A percentile compares a stretch with the other conserved stretches of the same genome.
phyloP scores from a whole-genome alignment of 768 basidiomycete species.

The Postia placenta region DNA sequence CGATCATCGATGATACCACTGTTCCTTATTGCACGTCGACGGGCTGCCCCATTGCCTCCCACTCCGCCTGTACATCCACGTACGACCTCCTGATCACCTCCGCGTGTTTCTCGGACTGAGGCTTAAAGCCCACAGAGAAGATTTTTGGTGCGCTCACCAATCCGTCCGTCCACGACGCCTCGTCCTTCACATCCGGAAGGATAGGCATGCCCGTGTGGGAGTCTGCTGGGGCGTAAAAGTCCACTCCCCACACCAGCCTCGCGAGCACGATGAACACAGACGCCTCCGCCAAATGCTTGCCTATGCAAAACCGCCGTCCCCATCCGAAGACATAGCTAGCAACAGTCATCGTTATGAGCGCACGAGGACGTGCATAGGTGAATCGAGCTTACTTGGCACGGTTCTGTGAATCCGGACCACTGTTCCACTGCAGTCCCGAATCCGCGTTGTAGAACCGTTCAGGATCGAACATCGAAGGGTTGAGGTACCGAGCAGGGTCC shows the following conservation, averaged over 20 bases:
- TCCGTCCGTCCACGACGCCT: not conserved
- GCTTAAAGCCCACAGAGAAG: not conserved
- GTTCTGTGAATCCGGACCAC: slow-evolving; percentile 6
- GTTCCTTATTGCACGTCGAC: slow-evolving; percentile 1
- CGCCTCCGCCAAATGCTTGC: slow-evolving; percentile 12
- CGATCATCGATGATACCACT: too few relatives aligned
- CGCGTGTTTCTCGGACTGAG: not conserved
- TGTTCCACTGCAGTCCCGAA: slow-evolving; percentile 5
- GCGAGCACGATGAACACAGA: slow-evolving; percentile 11
- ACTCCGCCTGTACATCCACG: slow-evolving; percentile 3
- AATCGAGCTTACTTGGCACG: slow-evolving; percentile 7
- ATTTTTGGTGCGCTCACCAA: not conserved
- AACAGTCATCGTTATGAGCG: not conserved
- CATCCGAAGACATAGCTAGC: slow-evolving; percentile 14
- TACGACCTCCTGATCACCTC: not conserved
- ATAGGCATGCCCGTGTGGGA: not conserved
- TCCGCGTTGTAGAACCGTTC: slow-evolving; percentile 13
- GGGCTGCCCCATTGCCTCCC: not conserved
- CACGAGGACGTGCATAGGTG: too few relatives aligned
- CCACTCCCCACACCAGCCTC: slow-evolving; percentile 4
- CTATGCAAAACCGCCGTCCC: slow-evolving; percentile 15
- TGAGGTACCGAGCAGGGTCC: slow-evolving; percentile 14
- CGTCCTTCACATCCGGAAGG: not conserved
- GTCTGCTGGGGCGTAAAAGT: slow-evolving; percentile 14
- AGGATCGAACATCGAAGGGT: slow-evolving; percentile 16